Evolutionary conservation across 2,329 filamentous ascomycete species (phyloP).

Genomic region (Phyllosticta ampelicida): DNA sequence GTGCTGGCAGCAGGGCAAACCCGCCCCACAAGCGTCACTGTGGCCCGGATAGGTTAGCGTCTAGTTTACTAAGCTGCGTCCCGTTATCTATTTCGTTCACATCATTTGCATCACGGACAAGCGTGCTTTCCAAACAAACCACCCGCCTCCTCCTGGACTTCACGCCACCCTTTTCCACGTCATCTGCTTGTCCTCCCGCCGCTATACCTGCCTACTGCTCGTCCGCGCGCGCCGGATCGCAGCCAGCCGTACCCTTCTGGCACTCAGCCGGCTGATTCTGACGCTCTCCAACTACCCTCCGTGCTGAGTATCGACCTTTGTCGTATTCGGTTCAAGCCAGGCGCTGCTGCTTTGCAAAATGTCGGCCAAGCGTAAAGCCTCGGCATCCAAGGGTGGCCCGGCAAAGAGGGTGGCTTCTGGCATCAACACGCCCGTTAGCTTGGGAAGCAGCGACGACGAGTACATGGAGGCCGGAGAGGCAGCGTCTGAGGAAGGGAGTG

Average conservation of each 20-base stretch:
- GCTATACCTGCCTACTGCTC: not conserved
- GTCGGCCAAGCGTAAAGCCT: constrained; percentile 39
- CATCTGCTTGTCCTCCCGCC: not conserved
- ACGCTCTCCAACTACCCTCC: constrained; percentile 20
- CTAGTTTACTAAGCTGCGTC: not conserved
- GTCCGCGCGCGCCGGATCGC: not conserved
- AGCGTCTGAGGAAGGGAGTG: constrained; percentile 38
- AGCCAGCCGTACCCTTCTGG: constrained; percentile 31
- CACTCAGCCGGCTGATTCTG: constrained; percentile 35
- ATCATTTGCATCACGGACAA: not conserved
- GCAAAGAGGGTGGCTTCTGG: constrained; percentile 30
- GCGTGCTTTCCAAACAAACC: not conserved
- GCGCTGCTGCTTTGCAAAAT: constrained; percentile 15
- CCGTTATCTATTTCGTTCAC: not conserved
- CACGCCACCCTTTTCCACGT: not conserved
- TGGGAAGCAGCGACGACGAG: constrained; percentile 45
- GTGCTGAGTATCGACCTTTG: not conserved
- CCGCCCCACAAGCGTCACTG: not conserved
- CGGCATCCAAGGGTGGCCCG: constrained; percentile 18
- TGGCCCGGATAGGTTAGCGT: not conserved
- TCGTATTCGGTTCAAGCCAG: not conserved
- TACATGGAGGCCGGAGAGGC: constrained; percentile 45
- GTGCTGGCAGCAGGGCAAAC: constrained; percentile 5
- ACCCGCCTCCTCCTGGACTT: not conserved
- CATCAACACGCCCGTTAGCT: constrained; percentile 31